phyloP scores from a whole-genome alignment of 139 green algal species.

The Tetraselmis chui region DNA sequence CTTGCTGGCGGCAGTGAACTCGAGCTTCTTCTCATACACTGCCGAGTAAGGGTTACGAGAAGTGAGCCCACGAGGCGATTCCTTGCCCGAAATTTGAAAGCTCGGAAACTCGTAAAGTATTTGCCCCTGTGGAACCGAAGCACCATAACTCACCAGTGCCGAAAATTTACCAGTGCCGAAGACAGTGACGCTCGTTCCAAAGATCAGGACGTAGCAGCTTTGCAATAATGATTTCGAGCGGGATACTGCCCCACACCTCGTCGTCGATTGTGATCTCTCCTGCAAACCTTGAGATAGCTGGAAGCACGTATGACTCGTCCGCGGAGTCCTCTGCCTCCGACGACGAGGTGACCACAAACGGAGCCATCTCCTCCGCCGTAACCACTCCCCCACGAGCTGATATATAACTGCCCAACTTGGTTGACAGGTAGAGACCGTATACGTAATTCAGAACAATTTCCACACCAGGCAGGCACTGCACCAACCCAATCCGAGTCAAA shows the following conservation, averaged over 20 bases:
- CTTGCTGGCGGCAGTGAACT: background rate
- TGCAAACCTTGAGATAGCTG: slow-evolving; percentile 76
- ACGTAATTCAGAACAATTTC: no score
- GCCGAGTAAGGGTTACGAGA: background rate
- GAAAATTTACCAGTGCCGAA: no score
- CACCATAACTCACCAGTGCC: no score
- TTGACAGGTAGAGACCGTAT: no score
- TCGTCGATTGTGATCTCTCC: slow-evolving; percentile 77
- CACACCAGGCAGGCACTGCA: no score
- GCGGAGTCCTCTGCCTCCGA: slow-evolving; percentile 31
- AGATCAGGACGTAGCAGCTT: no score
- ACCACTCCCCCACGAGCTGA: slow-evolving; percentile 70
- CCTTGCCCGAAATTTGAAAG: background rate
- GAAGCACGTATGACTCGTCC: slow-evolving; percentile 83
- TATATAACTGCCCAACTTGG: no score
- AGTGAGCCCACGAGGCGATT: background rate
- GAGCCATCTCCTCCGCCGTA: slow-evolving; percentile 89
- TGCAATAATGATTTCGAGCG: no score
- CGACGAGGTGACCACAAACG: slow-evolving; percentile 65
- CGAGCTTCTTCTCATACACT: background rate
- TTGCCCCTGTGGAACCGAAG: background rate
- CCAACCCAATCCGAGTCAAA: no score
- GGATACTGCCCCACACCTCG: no score
- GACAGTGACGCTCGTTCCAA: no score
- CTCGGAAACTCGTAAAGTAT: background rate